phyloP scores from a whole-genome alignment of 192 early-diverging fungal species.

The Blastocladiella britannica region DNA sequence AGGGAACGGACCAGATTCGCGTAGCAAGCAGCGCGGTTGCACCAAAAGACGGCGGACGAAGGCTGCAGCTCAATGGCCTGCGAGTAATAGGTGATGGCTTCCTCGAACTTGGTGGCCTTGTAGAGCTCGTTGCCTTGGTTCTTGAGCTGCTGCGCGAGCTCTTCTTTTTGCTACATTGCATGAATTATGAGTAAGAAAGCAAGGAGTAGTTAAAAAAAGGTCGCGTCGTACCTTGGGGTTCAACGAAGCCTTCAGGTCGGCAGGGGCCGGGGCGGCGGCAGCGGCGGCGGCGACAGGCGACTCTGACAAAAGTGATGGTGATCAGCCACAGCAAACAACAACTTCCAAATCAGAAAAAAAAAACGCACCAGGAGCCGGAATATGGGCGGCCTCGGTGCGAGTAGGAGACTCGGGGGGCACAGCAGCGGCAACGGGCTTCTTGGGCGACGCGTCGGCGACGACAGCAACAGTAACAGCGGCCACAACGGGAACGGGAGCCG shows the following conservation, averaged over 20 bases:
- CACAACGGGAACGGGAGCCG: too few species aligned
- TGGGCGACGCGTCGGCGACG: too few species aligned
- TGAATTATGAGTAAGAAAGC: too few species aligned
- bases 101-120: constrained; percentile 53
- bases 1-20: constrained; percentile 26
- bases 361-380: too few species aligned
- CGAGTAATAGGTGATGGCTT: constrained; percentile 71
- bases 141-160: constrained; percentile 59
- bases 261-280: not conserved
- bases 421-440: too few species aligned
- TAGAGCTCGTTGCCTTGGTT: constrained; percentile 73
- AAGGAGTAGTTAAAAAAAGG: not conserved
- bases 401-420: too few species aligned
- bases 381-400: too few species aligned
- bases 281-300: not conserved
- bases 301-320: too few species aligned
- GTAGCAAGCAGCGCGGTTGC: constrained; percentile 90
- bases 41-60: constrained; percentile 69
- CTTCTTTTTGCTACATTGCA: constrained; percentile 31
- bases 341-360: too few species aligned
- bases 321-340: too few species aligned
- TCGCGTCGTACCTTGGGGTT: not conserved
- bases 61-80: constrained; percentile 59
- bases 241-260: not conserved
- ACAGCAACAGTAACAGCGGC: too few species aligned